Conservation (phyloP, 2,329 filamentous ascomycete genomes). For the Stagonosporopsis rhizophila region DNA sequence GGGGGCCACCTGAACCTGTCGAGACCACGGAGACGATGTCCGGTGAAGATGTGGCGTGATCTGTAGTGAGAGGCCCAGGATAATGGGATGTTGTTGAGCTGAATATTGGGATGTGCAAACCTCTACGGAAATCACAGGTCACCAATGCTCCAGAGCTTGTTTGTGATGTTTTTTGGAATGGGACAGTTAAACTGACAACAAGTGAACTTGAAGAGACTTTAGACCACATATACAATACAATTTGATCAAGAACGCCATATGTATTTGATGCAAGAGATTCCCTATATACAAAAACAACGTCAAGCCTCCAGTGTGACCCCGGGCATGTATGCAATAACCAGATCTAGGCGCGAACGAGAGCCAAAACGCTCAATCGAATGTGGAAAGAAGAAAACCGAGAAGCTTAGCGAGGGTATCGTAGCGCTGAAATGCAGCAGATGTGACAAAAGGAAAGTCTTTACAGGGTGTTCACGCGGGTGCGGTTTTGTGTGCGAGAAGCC, state of each 20-base stretch:
- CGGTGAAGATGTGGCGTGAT: not conserved
- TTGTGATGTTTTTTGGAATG: not conserved
- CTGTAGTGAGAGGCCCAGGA: not conserved
- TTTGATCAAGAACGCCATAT: not conserved
- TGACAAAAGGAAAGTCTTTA: conserved; percentile 18
- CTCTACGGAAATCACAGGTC: not conserved
- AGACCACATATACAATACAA: no score
- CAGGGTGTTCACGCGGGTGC: conserved; percentile 40
- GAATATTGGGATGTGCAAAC: not conserved
- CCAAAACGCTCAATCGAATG: conserved; percentile 4
- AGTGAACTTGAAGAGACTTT: no score
- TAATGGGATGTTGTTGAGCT: not conserved
- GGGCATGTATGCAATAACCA: not conserved
- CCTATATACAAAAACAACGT: not conserved
- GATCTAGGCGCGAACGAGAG: conserved; percentile 10
- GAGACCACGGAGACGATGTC: not conserved
- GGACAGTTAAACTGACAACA: no score
- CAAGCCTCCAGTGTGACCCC: not conserved
- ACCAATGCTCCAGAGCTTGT: not conserved
- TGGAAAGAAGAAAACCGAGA: not conserved
- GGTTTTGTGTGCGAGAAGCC: conserved; percentile 38
- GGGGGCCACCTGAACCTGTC: not conserved
- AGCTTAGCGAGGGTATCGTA: conserved; percentile 16
- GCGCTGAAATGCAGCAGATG: conserved; percentile 15
- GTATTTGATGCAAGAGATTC: not conserved